These are phyloP conservation scores for Paramecium pentaurelia DNA, from an alignment of 73 alveolate species.

Conservation along the genomic window DNA sequence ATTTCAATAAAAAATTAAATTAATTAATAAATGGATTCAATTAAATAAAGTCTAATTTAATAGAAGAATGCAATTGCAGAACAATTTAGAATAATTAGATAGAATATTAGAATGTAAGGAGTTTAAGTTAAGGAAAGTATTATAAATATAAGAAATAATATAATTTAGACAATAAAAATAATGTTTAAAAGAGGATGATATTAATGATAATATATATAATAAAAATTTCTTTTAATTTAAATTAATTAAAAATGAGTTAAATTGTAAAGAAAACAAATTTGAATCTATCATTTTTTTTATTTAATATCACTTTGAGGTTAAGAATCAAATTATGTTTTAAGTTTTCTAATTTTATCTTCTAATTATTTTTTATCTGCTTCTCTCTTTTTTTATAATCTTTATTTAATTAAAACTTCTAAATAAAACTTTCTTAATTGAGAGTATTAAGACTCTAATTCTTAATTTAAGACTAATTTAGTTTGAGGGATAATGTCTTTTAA, in stretches of 20 bases:
- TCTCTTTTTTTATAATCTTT: conserved; percentile 12
- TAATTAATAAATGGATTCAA: background rate
- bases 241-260: background rate
- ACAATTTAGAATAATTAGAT: background rate
- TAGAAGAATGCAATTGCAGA: background rate
- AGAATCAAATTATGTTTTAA: background rate
- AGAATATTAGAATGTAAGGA: background rate
- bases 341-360: conserved; percentile 25
- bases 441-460: background rate
- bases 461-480: conserved; percentile 5
- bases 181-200: background rate
- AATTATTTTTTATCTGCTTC: background rate
- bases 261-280: background rate
- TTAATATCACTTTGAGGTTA: background rate
- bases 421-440: background rate
- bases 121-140: background rate
- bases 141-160: background rate
- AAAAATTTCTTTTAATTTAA: too few species aligned
- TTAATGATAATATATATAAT: background rate
- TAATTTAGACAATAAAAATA: background rate
- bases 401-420: background rate
- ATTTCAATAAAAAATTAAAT: background rate
- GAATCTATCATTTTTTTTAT: background rate
- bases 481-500: background rate
- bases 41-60: background rate